Percentiles rank a stretch among this genome's conserved stretches.
phyloP scores from a whole-genome alignment of 306 rosid genomes.

The Glycine tomentella region DNA sequence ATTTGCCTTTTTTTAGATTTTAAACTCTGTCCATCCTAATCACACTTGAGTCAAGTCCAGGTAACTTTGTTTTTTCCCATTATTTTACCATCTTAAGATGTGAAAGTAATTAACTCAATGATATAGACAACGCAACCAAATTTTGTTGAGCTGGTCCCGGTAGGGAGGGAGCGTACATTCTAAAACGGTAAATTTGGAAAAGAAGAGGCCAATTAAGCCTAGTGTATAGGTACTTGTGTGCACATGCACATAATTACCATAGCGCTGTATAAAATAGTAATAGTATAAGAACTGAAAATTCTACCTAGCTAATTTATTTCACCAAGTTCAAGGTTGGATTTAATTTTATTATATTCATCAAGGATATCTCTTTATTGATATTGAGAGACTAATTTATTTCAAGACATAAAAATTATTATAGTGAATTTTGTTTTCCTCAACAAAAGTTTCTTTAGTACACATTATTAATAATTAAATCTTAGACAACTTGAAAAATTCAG shows the following conservation, averaged over 20 bases:
- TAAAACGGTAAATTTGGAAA: constrained; percentile 21
- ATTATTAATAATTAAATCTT: too few relatives aligned
- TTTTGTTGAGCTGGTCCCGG: constrained; percentile 33
- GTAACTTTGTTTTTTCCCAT: constrained; percentile 17
- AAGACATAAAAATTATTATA: too few relatives aligned
- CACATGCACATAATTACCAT: neutral
- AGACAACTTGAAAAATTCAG: too few relatives aligned
- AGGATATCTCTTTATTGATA: too few relatives aligned
- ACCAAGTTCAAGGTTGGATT: constrained; percentile 42
- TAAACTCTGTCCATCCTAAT: constrained; percentile 9
- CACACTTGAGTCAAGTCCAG: constrained; percentile 7
- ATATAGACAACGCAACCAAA: constrained; percentile 59
- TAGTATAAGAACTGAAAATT: constrained; percentile 10
- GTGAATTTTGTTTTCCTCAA: too few relatives aligned
- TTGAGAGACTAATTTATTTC: too few relatives aligned
- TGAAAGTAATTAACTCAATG: constrained; percentile 37
- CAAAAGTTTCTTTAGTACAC: too few relatives aligned
- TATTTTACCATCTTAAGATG: constrained; percentile 29
- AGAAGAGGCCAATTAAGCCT: constrained; percentile 24
- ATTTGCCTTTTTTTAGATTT: neutral
- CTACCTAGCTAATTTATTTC: neutral
- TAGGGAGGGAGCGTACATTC: constrained; percentile 9
- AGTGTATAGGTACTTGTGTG: constrained; percentile 24
- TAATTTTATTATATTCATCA: too few relatives aligned
- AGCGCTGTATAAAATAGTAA: neutral